phyloP scores from a whole-genome alignment of 2,329 filamentous ascomycete genomes.

The Talaromyces sp. region DNA sequence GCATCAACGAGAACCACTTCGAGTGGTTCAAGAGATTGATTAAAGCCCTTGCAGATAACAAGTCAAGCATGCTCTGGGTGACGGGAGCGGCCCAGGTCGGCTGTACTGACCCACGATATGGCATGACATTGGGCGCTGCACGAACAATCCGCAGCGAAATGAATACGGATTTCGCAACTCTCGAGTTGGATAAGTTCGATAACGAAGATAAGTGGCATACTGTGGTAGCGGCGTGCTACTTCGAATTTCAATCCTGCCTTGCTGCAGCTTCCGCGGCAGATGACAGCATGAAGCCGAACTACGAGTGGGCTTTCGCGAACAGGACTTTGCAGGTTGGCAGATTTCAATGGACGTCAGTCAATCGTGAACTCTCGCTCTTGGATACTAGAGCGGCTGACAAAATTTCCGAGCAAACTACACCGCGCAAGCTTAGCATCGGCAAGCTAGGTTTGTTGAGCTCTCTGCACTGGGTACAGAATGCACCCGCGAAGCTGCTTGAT shows the following conservation, averaged over 20 bases:
- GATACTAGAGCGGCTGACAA: not conserved
- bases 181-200: not conserved
- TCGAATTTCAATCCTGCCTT: not conserved
- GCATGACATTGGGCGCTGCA: not conserved
- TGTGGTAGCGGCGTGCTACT: not conserved
- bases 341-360: not conserved
- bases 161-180: not conserved
- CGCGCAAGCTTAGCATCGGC: constrained; percentile 15
- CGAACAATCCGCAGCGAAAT: not conserved
- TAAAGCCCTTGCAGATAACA: not conserved
- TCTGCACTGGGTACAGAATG: constrained; percentile 19
- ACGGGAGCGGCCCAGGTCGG: not conserved
- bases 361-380: too few species aligned
- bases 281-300: not conserved
- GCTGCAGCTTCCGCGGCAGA: not conserved
- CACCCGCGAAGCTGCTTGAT: not conserved
- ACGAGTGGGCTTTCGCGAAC: not conserved
- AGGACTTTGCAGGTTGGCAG: not conserved
- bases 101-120: not conserved
- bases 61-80: not conserved
- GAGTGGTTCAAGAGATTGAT: not conserved
- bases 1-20: not conserved
- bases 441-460: constrained; percentile 20
- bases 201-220: not conserved
- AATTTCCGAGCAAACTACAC: constrained; percentile 13